Base-by-base conservation (phyloP, 371 early-diverging fungal species). In the Mucor piriformis region DNA sequence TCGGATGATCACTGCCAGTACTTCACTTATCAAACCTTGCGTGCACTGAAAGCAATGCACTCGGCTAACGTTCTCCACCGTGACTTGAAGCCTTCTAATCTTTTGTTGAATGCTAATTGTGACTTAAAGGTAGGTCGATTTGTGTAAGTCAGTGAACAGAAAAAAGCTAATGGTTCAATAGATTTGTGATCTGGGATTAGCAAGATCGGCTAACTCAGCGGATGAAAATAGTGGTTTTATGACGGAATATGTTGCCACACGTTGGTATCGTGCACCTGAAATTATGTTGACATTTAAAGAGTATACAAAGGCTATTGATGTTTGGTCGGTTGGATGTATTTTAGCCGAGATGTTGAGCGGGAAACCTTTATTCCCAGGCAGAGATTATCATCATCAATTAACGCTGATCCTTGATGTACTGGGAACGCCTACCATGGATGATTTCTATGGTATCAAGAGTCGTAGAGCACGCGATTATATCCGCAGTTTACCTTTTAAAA, bases 231-330 rank as follows among this genome's bases (percentile, higher is more conserved):
- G 88, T 59, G 94, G 95, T 12, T 96, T 96, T 66, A 92, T 96
- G 94, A 96, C 95, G 40, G 95, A 96, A 77, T 96, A 96, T 72
- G 99, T 97, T 18, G 94, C 98, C 8, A 99, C 99, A 13, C 84
- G 98, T 62, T 99, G 99, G 98, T 99, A 99, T 76, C 89, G 99
- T 63, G 93, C 99, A 25, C 99, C 99, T 32, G 99, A 99, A 70
- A 93, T 99, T 66, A 95, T 99, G 91, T 78, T 99, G 64, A 95
- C 95, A 5, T 93, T 94, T 71, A 89, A 92, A 61, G 89, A 89
- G 49, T 99, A 99, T 73, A 93, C 95, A 53, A 95, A 95, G 70
- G 96, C 96, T 0, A 94, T 95, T 59, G 99, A 99, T 79, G 92
- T 98, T 49, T 98, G 99, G 99, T 93, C 96, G 0, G 95, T 97